phyloP scores from a whole-genome alignment of 441 rosid species.

The Sinapis alba region DNA sequence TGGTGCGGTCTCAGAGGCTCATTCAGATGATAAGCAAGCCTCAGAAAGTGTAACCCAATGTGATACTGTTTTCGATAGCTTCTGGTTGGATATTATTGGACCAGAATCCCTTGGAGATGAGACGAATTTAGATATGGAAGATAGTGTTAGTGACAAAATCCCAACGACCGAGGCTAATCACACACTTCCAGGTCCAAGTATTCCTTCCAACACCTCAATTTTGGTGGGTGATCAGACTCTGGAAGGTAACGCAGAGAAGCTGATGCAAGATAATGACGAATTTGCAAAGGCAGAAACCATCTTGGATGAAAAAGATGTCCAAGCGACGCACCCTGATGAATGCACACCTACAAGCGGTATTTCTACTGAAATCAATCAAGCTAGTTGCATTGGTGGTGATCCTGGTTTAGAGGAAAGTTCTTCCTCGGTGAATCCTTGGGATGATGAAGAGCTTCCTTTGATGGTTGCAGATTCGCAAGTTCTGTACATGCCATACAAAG shows the following conservation, averaged over 20 bases:
- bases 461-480: constrained; percentile 67
- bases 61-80: constrained; percentile 41
- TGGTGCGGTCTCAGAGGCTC: constrained; percentile 44
- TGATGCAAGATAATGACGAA: constrained; percentile 22
- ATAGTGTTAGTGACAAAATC: constrained; percentile 1
- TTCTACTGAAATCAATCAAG: constrained; percentile 40
- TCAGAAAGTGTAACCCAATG: constrained; percentile 41
- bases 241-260: constrained; percentile 19
- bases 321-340: constrained; percentile 40
- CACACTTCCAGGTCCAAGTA: not conserved
- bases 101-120: constrained; percentile 43
- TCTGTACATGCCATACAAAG: constrained; percentile 75
- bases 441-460: constrained; percentile 62
- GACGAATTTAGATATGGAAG: constrained; percentile 17
- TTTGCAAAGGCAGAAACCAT: constrained; percentile 13
- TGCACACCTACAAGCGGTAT: constrained; percentile 37
- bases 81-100: constrained; percentile 70
- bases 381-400: constrained; percentile 38
- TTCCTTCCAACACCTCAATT: constrained; percentile 2
- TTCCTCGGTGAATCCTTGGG: constrained; percentile 60
- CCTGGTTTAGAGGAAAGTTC: constrained; percentile 44
- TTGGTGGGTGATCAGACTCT: constrained; percentile 21
- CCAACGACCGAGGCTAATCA: constrained; percentile 17
- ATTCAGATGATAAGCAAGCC: constrained; percentile 39
- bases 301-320: constrained; percentile 30